Percentiles rank a stretch among this genome's conserved stretches.
phyloP scores from a whole-genome alignment of 805 yeast species.

The Teunomyces funiuensis region DNA sequence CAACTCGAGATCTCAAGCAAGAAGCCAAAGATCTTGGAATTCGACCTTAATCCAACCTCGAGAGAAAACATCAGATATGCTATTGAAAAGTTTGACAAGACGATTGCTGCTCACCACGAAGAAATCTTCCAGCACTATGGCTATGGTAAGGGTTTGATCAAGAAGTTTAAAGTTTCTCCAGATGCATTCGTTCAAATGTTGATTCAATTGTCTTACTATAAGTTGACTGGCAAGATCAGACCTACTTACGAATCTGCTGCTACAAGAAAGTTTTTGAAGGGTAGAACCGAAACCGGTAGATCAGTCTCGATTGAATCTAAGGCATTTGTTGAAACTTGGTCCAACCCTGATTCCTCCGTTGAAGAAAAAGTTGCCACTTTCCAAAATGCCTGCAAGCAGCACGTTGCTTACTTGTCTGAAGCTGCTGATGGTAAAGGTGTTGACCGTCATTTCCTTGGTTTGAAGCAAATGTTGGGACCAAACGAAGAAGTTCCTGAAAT shows the following conservation, averaged over 20 bases:
- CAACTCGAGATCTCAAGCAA: constrained; percentile 14
- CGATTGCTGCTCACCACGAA: constrained; percentile 68
- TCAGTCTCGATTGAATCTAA: constrained; percentile 72
- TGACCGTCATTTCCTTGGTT: constrained; percentile 91
- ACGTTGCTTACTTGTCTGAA: constrained; percentile 66
- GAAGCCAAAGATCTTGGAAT: constrained; percentile 37
- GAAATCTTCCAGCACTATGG: constrained; percentile 79
- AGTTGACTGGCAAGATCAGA: constrained; percentile 71
- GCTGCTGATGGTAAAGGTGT: constrained; percentile 88
- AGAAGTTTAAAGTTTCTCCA: constrained; percentile 82
- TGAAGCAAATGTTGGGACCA: constrained; percentile 64
- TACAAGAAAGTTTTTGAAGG: constrained; percentile 82
- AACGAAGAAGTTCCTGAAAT: constrained; percentile 65
- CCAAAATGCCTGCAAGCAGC: constrained; percentile 71
- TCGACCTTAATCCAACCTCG: constrained; percentile 58
- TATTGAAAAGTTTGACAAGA: constrained; percentile 50
- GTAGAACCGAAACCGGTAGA: constrained; percentile 94
- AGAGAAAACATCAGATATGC: constrained; percentile 57
- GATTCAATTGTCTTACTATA: constrained; percentile 87
- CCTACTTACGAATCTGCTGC: constrained; percentile 98
- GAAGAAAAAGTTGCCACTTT: constrained; percentile 65
- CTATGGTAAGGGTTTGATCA: constrained; percentile 83
- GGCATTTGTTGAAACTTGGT: constrained; percentile 73
- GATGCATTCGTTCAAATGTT: constrained; percentile 92
- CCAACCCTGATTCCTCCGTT: constrained; percentile 48